Percentiles rank a stretch among this genome's conserved stretches.
These are phyloP conservation scores for Athelia psychrophila DNA, from an alignment of 1,284 basidiomycete species.

Conservation along the genomic window DNA sequence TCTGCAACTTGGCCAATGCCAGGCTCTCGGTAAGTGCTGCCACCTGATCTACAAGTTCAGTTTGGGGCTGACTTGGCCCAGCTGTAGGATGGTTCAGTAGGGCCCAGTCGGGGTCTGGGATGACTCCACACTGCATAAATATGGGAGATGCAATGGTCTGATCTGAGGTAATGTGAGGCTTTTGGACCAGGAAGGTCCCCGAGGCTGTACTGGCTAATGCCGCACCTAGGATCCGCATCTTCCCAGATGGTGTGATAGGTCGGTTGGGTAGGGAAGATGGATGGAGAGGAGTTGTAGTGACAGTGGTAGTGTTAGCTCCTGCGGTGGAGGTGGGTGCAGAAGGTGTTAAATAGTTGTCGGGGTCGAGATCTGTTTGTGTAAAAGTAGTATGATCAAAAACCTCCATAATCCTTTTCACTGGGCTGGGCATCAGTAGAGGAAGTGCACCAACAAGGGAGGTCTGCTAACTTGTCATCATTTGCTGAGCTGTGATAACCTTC, in stretches of 20 bases:
- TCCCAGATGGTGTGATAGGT: conserved; percentile 13
- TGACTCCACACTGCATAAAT: conserved; percentile 1
- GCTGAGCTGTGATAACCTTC: conserved; percentile 15
- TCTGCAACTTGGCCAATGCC: conserved; percentile 5
- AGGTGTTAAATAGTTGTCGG: conserved; percentile 11
- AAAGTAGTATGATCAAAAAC: conserved; percentile 11
- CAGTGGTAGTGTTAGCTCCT: conserved; percentile 9
- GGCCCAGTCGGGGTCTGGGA: conserved; percentile 13
- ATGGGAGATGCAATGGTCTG: conserved; percentile 11
- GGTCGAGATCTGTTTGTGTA: conserved; percentile 8
- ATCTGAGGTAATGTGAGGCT: conserved; percentile 12
- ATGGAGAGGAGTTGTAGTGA: conserved; percentile 16
- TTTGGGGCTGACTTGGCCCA: background rate
- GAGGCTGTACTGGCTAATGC: conserved; percentile 12
- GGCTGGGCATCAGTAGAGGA: conserved; percentile 19
- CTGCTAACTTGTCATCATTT: conserved; percentile 20
- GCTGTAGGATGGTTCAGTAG: conserved; percentile 1
- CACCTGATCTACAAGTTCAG: background rate
- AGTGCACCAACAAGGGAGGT: conserved; percentile 20
- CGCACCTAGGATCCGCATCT: conserved; percentile 14
- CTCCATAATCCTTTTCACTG: conserved; percentile 18
- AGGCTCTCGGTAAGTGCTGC: conserved; percentile 8
- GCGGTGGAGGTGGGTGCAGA: conserved; percentile 12
- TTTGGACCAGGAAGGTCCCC: conserved; percentile 19
- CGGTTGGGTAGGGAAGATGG: too few species aligned